Conservation (phyloP, 2,329 filamentous ascomycete genomes). For the Leptosphaerulina australis region DNA sequence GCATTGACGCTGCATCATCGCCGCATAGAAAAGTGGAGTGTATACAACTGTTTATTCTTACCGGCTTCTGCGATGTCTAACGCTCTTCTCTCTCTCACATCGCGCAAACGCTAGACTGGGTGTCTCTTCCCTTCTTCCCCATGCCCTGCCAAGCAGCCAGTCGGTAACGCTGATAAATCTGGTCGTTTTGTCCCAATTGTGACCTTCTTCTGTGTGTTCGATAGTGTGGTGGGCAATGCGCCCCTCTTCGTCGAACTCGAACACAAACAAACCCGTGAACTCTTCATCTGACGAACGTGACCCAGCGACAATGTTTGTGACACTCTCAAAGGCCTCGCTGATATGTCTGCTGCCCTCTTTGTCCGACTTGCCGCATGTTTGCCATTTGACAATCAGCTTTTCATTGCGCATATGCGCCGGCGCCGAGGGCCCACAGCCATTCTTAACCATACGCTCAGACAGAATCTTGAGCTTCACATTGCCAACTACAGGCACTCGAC, state of each 20-base stretch:
- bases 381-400: constrained; percentile 91
- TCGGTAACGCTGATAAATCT: constrained; percentile 91
- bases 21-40: constrained; percentile 1
- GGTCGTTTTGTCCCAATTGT: constrained; percentile 81
- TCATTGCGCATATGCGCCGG: constrained; percentile 62
- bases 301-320: constrained; percentile 62
- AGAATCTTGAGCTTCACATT: constrained; percentile 88
- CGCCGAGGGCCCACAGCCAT: constrained; percentile 52
- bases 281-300: constrained; percentile 60
- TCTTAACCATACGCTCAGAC: constrained; percentile 81
- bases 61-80: not conserved
- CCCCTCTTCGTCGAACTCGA: constrained; percentile 90
- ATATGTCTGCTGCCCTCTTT: constrained; percentile 52
- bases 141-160: constrained; percentile 85
- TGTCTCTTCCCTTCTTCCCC: constrained; percentile 55
- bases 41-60: not conserved
- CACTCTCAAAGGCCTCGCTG: constrained; percentile 60
- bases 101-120: constrained; percentile 52
- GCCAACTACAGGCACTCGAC: constrained; percentile 85
- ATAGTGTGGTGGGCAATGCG: constrained; percentile 88
- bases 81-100: constrained; percentile 23
- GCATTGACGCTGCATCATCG: not conserved
- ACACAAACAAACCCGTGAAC: constrained; percentile 91
- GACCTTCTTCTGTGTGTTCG: constrained; percentile 85
- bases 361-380: constrained; percentile 65